These are phyloP conservation scores for Blastomyces emzantsi DNA, from an alignment of 2,329 filamentous ascomycete species.

Conservation along the genomic window DNA sequence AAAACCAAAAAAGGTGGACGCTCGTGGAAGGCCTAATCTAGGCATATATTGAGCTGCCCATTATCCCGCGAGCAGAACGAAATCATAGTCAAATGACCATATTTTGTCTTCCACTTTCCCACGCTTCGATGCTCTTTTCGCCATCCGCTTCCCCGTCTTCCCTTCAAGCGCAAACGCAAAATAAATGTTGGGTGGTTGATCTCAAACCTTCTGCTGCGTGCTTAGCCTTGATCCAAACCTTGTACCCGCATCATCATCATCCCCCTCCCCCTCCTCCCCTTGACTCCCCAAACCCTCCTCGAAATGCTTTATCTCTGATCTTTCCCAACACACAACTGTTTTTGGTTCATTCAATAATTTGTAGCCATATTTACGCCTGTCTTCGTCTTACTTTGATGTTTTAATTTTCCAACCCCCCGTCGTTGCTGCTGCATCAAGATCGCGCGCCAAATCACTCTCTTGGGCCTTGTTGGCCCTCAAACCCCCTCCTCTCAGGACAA, in stretches of 20 bases:
- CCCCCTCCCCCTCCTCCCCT: not conserved
- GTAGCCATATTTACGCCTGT: not conserved
- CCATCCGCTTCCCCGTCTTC: not conserved
- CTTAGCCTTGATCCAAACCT: not conserved
- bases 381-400: not conserved
- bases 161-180: not conserved
- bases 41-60: not conserved
- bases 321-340: constrained; percentile 7
- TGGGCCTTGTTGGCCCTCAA: not conserved
- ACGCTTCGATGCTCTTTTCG: not conserved
- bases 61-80: not conserved
- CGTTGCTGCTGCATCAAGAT: constrained; percentile 1
- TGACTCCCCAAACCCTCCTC: not conserved
- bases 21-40: not conserved
- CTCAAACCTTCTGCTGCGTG: not conserved
- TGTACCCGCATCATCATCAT: not conserved
- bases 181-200: not conserved
- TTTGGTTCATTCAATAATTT: not conserved
- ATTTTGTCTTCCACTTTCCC: not conserved
- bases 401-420: not conserved
- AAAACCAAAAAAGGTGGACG: not conserved
- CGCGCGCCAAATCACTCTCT: not conserved
- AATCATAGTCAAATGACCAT: not conserved
- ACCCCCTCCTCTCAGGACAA: not conserved
- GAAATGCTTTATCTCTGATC: constrained; percentile 7